A percentile compares a stretch with the other conserved stretches of the same genome.
Conservation (phyloP, 768 basidiomycete species). For the Pleurotus ostreatus region DNA sequence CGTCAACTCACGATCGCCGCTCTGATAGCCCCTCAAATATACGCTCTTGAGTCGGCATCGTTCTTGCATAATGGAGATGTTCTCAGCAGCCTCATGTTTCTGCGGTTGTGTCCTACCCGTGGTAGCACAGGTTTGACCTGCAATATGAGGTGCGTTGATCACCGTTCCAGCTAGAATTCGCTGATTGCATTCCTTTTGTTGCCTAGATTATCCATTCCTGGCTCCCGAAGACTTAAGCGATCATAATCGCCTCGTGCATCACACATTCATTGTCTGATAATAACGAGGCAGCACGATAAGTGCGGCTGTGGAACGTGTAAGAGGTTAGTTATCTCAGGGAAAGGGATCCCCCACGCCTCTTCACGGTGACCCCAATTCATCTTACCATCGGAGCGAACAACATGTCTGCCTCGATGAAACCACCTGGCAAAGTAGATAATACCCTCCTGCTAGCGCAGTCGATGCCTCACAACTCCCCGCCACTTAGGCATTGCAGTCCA, state of each 20-base stretch:
- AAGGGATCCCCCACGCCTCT: background rate
- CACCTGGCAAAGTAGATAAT: conserved; percentile 42
- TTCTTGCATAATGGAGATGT: no score
- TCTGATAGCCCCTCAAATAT: no score
- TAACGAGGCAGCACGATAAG: background rate
- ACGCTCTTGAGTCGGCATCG: no score
- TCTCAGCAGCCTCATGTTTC: background rate
- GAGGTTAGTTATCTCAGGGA: conserved; percentile 2
- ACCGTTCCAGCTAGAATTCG: background rate
- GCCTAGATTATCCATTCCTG: background rate
- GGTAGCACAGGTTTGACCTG: conserved; percentile 1
- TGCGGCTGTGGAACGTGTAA: background rate
- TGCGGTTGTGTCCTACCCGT: background rate
- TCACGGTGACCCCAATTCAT: conserved; percentile 5
- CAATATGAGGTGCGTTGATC: conserved; percentile 4
- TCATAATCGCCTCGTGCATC: conserved; percentile 5
- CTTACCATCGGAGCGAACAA: conserved; percentile 1
- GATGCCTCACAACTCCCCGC: conserved; percentile 13
- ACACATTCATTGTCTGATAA: conserved; percentile 2
- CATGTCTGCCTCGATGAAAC: conserved; percentile 37
- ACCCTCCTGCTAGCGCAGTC: conserved; percentile 12
- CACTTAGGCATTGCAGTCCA: conserved; percentile 9
- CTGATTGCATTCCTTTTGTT: background rate
- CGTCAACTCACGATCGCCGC: no score
- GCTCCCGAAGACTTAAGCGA: background rate